Evolutionary conservation across 805 yeast genomes (phyloP).

Genomic region (Candida nonsorbophila): DNA sequence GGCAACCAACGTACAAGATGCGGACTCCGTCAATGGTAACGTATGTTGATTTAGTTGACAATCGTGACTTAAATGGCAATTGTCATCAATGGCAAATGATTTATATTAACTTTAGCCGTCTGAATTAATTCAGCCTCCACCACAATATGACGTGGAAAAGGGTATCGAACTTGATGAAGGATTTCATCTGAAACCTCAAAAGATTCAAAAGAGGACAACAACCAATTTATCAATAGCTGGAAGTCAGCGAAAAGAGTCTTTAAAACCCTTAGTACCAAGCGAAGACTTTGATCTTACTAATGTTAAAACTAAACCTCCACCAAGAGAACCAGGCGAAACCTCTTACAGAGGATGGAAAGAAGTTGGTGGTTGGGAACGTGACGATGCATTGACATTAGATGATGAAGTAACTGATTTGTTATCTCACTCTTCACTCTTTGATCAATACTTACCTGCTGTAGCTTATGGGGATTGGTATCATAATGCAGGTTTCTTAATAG

Average conservation of each 20-base stretch:
- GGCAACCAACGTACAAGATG: too few relatives aligned
- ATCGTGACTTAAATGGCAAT: too few relatives aligned
- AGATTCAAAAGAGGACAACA: conserved; percentile 1
- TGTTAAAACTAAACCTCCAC: conserved; percentile 30
- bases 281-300: conserved; percentile 32
- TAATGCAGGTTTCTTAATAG: conserved; percentile 64
- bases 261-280: conserved; percentile 28
- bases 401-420: conserved; percentile 71
- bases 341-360: conserved; percentile 92
- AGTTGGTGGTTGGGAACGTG: conserved; percentile 79
- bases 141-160: conserved; percentile 6
- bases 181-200: too few relatives aligned
- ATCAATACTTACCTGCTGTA: conserved; percentile 66
- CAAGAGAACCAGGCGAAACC: conserved; percentile 54
- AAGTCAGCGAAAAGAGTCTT: conserved; percentile 14
- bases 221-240: conserved; percentile 2
- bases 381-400: conserved; percentile 57
- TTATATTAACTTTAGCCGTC: conserved; percentile 5
- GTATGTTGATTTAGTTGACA: too few relatives aligned
- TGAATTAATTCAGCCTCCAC: conserved; percentile 10
- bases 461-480: conserved; percentile 97
- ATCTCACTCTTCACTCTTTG: conserved; percentile 67
- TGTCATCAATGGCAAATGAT: too few relatives aligned
- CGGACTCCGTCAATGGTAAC: too few relatives aligned
- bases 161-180: too few relatives aligned